phyloP scores from a whole-genome alignment of 2,329 filamentous ascomycete species.

The Aureobasidium melanogenum region DNA sequence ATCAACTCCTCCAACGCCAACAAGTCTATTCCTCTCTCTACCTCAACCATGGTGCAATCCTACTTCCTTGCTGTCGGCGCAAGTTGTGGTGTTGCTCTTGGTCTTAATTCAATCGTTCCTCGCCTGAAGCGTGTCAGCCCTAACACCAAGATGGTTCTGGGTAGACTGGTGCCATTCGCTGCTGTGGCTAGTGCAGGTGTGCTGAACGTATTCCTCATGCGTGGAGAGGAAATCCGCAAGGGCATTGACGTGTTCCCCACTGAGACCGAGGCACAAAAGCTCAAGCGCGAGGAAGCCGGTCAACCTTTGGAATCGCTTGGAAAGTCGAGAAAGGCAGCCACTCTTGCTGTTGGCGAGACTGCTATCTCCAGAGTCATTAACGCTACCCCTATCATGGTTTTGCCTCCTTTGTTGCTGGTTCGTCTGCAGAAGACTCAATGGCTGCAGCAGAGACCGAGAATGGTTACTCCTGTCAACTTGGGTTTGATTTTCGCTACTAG shows the following conservation, averaged over 20 bases:
- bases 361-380: conserved; percentile 87
- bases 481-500: conserved; percentile 79
- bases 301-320: conserved; percentile 52
- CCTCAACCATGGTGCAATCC: conserved; percentile 72
- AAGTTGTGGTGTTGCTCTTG: conserved; percentile 86
- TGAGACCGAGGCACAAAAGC: conserved; percentile 59
- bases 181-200: conserved; percentile 86
- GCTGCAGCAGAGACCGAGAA: conserved; percentile 65
- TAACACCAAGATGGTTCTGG: conserved; percentile 64
- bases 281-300: conserved; percentile 34
- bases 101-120: conserved; percentile 82
- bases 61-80: conserved; percentile 88
- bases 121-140: conserved; percentile 69
- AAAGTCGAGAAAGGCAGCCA: conserved; percentile 80
- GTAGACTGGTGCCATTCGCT: conserved; percentile 89
- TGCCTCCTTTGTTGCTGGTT: conserved; percentile 80
- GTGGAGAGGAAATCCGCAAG: conserved; percentile 83
- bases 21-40: conserved; percentile 85
- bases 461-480: conserved; percentile 77
- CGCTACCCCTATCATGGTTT: conserved; percentile 92
- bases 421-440: conserved; percentile 75
- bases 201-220: conserved; percentile 96
- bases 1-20: conserved; percentile 98
- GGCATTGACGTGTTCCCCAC: conserved; percentile 91
- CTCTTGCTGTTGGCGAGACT: conserved; percentile 84